Base-by-base conservation (phyloP, 2,329 filamentous ascomycete species). In the Microdochium nivale region DNA sequence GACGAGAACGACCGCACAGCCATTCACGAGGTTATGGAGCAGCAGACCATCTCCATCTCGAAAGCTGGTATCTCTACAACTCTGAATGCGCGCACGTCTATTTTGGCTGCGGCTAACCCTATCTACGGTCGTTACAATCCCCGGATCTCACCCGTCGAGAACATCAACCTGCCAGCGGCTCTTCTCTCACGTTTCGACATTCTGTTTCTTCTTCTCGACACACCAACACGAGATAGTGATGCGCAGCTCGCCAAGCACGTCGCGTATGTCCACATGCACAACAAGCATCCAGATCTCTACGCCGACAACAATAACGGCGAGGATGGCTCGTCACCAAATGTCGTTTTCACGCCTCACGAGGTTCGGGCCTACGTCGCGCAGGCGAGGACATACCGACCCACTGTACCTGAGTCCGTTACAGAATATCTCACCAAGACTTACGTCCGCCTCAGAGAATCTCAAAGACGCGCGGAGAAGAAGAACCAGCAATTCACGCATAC, bases 351-450 rank as follows among this genome's bases (percentile, higher is more conserved):
- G 1, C 94, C 94, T 0, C 83, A 91, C 58, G 94, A 99, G 71
- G 92, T 99, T 49, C 88, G 94, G 52, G 90, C 95, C 60, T 99
- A 96, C 75, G 88, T 99, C 54, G 92, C 94, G 11, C 88, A 92
- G 64, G 94, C 94, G 1, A 86, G 94, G 50, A 89, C 87, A 16
- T 96, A 85, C 79, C 84, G 92, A 13, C 94, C 94, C 8, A 83
- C 85, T 0, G 88, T 99, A 3, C 90, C 92, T 1, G 87, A 86
- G 62, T 77, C 80, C 7, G 89, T 96, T 3, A 91, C 89, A 0
- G 94, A 99, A 66, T 99, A 99, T 74, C 90, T 99, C 76, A 88
- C 95, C 51, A 94, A 92, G 66, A 95, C 92, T 0, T 99, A 99
- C 65, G 94, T 99, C 30, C 87, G 89, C 55, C 86, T 99, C 78